A percentile compares a stretch with the other conserved stretches of the same genome.
These are phyloP conservation scores for Exophiala sp. DNA, from an alignment of 2,329 filamentous ascomycete species.

Conservation along the genomic window DNA sequence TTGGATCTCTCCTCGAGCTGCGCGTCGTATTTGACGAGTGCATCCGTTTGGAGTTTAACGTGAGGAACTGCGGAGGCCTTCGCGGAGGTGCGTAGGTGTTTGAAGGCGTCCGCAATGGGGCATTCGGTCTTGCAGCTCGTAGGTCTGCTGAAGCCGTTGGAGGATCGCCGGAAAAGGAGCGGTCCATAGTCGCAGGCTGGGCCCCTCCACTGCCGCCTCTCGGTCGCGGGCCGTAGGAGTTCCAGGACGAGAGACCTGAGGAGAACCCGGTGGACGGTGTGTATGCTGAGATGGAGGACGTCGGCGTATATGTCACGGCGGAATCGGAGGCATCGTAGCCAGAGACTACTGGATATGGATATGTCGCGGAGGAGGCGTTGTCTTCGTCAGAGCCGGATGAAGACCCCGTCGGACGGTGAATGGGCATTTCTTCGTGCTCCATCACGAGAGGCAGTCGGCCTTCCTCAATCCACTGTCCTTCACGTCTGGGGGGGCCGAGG, in stretches of 20 bases:
- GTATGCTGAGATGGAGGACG: conserved; percentile 30
- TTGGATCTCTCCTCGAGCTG: conserved; percentile 55
- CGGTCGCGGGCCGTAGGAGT: conserved; percentile 37
- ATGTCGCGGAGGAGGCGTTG: conserved; percentile 33
- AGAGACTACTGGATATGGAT: conserved; percentile 33
- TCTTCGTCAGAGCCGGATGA: conserved; percentile 38
- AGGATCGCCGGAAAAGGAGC: conserved; percentile 20
- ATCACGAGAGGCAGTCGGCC: conserved; percentile 31
- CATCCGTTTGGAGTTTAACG: conserved; percentile 44
- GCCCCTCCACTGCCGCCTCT: conserved; percentile 39
- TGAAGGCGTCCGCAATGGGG: conserved; percentile 66
- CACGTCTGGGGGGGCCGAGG: conserved; percentile 16
- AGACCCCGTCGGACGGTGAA: conserved; percentile 38
- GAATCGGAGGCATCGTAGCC: conserved; percentile 32
- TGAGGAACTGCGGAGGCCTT: conserved; percentile 49
- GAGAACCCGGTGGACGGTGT: conserved; percentile 29
- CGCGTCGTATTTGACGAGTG: conserved; percentile 52
- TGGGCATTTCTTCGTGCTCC: conserved; percentile 40
- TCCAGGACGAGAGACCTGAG: conserved; percentile 34
- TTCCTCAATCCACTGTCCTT: conserved; percentile 23
- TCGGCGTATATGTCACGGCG: conserved; percentile 33
- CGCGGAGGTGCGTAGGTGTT: conserved; percentile 66
- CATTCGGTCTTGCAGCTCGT: conserved; percentile 61
- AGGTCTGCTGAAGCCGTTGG: conserved; percentile 29
- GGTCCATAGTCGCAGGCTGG: conserved; percentile 36